Percentiles rank a stretch among this genome's conserved stretches.
Evolutionary conservation across 176 grass and related monocot genomes (phyloP).

Genomic region (Saccharum officinarum): DNA sequence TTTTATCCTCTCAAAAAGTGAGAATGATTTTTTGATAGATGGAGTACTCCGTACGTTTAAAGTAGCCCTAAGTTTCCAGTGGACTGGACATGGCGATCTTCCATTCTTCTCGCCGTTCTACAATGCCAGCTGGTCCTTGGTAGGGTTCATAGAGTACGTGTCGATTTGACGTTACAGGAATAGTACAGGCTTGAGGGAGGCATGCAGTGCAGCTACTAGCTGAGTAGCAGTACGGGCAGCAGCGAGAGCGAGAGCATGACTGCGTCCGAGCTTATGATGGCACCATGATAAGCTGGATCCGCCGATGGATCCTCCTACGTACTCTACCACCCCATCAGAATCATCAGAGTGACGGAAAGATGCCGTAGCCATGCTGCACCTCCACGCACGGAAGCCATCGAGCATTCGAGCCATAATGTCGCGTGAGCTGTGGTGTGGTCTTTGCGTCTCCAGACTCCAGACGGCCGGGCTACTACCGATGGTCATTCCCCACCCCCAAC

Average conservation of each 20-base stretch:
- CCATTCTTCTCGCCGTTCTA: not conserved
- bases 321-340: not conserved
- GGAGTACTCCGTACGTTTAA: too few relatives aligned
- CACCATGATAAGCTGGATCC: constrained; percentile 27
- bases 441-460: too few relatives aligned
- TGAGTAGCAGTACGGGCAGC: not conserved
- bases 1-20: too few relatives aligned
- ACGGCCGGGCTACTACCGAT: not conserved
- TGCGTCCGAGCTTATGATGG: constrained; percentile 25
- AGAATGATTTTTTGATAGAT: too few relatives aligned
- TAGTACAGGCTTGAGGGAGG: not conserved
- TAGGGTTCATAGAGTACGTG: constrained; percentile 23
- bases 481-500: not conserved
- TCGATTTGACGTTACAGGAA: constrained; percentile 27
- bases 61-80: not conserved
- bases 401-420: not conserved
- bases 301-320: not conserved
- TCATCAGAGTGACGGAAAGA: constrained; percentile 18
- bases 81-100: not conserved
- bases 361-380: constrained; percentile 34
- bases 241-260: not conserved
- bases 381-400: not conserved
- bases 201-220: not conserved
- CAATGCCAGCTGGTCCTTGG: not conserved
- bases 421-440: not conserved